phyloP scores from a whole-genome alignment of 148 eudicot species.

The Dysphania ambrosioides region DNA sequence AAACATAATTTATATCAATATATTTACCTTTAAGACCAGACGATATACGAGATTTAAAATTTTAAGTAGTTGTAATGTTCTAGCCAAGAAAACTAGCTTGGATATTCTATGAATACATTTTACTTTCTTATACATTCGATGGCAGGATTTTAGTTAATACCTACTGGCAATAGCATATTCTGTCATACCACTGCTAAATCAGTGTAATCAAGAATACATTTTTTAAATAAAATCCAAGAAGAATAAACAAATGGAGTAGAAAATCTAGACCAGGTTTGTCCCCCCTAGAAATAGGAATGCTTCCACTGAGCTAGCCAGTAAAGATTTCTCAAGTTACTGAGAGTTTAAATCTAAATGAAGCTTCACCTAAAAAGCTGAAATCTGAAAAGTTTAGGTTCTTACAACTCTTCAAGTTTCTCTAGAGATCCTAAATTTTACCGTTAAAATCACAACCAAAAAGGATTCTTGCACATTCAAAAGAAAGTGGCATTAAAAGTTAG shows the following conservation, averaged over 20 bases:
- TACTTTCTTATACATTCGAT: not conserved
- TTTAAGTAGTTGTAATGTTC: too few species aligned
- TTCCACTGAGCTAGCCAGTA: constrained; percentile 73
- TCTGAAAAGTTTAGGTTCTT: constrained; percentile 28
- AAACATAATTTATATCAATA: too few species aligned
- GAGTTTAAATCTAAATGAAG: constrained; percentile 27
- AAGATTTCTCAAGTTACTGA: constrained; percentile 57
- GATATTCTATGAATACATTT: not conserved
- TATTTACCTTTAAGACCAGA: too few species aligned
- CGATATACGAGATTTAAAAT: too few species aligned
- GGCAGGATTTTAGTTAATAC: not conserved
- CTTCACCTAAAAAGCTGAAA: not conserved
- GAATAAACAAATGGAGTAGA: constrained; percentile 33
- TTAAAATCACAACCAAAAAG: constrained; percentile 72
- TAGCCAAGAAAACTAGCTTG: not conserved
- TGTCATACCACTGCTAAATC: not conserved
- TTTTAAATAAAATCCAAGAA: too few species aligned
- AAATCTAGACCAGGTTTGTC: constrained; percentile 61
- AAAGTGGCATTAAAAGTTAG: not conserved
- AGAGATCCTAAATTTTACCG: constrained; percentile 77
- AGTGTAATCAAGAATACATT: not conserved
- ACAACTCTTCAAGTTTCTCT: constrained; percentile 54
- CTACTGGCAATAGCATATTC: not conserved
- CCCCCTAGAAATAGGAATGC: constrained; percentile 64
- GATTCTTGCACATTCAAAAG: constrained; percentile 39